Base-by-base conservation (phyloP, 192 early-diverging fungal species). In the Podila epigama region DNA sequence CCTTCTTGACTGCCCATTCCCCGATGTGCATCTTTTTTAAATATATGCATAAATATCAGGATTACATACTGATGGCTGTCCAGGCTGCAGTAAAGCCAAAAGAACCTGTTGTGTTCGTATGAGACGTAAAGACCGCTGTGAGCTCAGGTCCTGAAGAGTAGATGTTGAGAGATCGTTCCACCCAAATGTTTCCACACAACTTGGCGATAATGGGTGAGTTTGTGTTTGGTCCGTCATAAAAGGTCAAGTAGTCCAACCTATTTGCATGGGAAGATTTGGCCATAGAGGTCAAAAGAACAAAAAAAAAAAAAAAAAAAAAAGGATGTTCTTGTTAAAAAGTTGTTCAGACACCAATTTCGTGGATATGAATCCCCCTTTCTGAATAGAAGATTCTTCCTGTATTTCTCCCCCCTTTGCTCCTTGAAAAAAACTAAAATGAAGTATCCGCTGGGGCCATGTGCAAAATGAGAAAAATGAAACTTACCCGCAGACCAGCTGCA, bases 191-290 rank as follows among this genome's bases (percentile, higher is more conserved):
- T 12, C 77, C 77, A 51, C 77, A 79, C 16, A 79, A 31, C 12
- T 48, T 63, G n/a, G 68, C 62, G n/a, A 79, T 39, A 28, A 70
- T 44, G 4, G 68, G 77, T 27, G 77, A 44, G 20, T 60, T 64
- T n/a, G 56, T 66, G 32, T 68, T 53, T 3, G 62, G 37, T 16
- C 77, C 77, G 51, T 79, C 77, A 22, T 70, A 79, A 18, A 79
- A 50, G 2, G 77, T 79, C 39, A 79, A 37, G 22, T 69, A 79
- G 62, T 79, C 77, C 57, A 51, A 57, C 57, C 77, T 79, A 44
- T 27, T 29, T 39, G 35, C 32, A 28, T 10, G 13, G 0, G 12
- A 25, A 16, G 32, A 35, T 58, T 2, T 22, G 20, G 3, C 10
- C 11, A 11, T 25, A 58, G 29, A 15, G 28, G 12, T n/a, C 53